Base-by-base conservation (phyloP, 2,329 filamentous ascomycete genomes). In the Diplodia scrobiculata region DNA sequence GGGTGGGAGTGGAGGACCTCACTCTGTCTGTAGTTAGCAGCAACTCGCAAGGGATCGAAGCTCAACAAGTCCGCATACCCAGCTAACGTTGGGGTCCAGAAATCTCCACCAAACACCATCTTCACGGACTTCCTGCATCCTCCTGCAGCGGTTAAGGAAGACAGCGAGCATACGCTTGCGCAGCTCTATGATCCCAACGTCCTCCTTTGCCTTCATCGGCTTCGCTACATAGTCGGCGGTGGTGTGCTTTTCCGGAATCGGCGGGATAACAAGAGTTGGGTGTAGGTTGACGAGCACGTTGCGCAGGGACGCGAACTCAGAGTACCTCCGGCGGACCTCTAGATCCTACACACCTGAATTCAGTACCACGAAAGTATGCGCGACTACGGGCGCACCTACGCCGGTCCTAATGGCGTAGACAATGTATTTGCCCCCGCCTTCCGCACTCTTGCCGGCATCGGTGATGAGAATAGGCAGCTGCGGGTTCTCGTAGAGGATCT, bases 191-290 rank as follows among this genome's bases (percentile, higher is more conserved):
- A 98, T 99, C 68, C 94, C 91, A 67, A 92, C 89, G 76, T 99
- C 96, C 78, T 99, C 94, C 77, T 97, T 99, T 19, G 96, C 96
- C 73, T 94, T 97, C 45, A 95, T 99, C 1, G 96, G 95, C 73
- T 97, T 98, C 32, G 96, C 93, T 17, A 95, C 95, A 75, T 99
- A 99, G 77, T 99, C 95, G 68, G 94, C 94, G 90, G 99, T 96
- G 53, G 92, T 95, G 78, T 99, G 95, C 79, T 99, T 99, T 80
- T 99, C 96, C 25, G 95, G 95, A 73, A 99, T 99, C 2, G 95
- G 95, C 7, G 95, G 96, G 63, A 99, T 91, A 72, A 99, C 91
- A 50, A 99, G 84, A 0, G 95, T 99, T 7, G 96, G 95, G 75
- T 99, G 96, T 68, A 99, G 85, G 72, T 91, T 90, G 54, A 93